phyloP scores from a whole-genome alignment of 495 filamentous ascomycete genomes.

The Jackrogersella minutella region DNA sequence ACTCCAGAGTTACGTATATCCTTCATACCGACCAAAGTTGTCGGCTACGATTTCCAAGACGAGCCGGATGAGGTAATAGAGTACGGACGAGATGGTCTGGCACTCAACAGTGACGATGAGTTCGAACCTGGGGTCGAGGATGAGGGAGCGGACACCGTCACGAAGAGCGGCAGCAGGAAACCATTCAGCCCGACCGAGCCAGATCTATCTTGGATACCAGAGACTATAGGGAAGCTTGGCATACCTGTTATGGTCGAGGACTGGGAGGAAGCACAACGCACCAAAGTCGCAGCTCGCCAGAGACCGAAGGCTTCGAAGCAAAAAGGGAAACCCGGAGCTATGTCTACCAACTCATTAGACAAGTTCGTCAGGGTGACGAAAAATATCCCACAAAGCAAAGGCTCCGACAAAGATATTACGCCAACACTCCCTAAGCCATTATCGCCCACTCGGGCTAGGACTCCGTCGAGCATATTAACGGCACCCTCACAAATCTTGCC shows the following conservation, averaged over 20 bases:
- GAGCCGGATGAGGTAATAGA: slow-evolving; percentile 69
- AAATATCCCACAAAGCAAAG: slow-evolving; percentile 11
- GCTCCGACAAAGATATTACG: slow-evolving; percentile 4
- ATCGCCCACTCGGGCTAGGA: slow-evolving; percentile 3
- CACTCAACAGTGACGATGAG: slow-evolving; percentile 63
- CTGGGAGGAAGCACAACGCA: slow-evolving; percentile 72
- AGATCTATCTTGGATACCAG: slow-evolving; percentile 76
- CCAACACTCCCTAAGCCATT: not conserved
- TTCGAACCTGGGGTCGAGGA: slow-evolving; percentile 63
- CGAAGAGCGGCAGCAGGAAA: slow-evolving; percentile 54
- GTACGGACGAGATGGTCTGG: slow-evolving; percentile 57
- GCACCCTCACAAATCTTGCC: slow-evolving; percentile 10
- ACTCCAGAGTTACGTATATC: slow-evolving; percentile 78
- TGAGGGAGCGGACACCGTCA: slow-evolving; percentile 29
- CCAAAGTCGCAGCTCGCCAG: slow-evolving; percentile 49
- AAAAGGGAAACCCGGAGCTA: slow-evolving; percentile 40
- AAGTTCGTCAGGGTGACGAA: slow-evolving; percentile 54
- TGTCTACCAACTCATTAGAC: slow-evolving; percentile 44
- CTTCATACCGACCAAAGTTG: slow-evolving; percentile 77
- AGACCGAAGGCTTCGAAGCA: slow-evolving; percentile 42
- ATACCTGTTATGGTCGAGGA: slow-evolving; percentile 75
- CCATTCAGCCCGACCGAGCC: slow-evolving; percentile 74
- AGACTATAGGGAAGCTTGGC: slow-evolving; percentile 72
- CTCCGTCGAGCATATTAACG: not conserved
- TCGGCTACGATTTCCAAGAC: slow-evolving; percentile 74